Conservation (phyloP, 768 basidiomycete species). For the Calvatia gigantea region DNA sequence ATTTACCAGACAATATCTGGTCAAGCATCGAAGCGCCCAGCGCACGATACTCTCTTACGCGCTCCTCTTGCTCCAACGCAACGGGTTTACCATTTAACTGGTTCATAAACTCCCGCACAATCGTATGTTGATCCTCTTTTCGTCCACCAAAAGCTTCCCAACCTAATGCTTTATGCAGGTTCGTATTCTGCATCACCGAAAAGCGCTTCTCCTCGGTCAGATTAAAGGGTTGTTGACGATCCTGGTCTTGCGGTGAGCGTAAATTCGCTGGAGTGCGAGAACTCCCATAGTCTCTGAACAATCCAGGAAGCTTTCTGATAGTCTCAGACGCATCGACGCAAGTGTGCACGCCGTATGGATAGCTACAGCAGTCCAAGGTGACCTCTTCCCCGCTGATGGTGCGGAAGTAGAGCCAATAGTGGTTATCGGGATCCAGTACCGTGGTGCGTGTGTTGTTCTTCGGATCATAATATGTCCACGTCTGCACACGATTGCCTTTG, state of each 20-base stretch:
- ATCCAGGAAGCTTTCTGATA: background rate
- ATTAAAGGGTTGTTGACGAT: background rate
- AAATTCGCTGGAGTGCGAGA: background rate
- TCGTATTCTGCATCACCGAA: conserved; percentile 27
- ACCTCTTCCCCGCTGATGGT: conserved; percentile 38
- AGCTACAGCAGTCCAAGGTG: conserved; percentile 29
- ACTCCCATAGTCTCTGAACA: background rate
- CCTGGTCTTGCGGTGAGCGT: background rate
- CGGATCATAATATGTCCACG: conserved; percentile 31
- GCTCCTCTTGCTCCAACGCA: background rate
- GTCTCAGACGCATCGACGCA: background rate
- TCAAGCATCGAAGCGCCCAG: background rate
- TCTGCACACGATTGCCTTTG: conserved; percentile 25
- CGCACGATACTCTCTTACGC: background rate
- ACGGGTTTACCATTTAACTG: too few species aligned
- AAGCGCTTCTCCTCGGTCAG: conserved; percentile 7
- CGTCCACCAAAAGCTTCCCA: background rate
- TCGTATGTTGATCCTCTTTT: background rate
- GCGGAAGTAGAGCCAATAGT: conserved; percentile 49
- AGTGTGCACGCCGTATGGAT: background rate
- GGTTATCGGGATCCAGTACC: conserved; percentile 39
- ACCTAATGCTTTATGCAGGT: conserved; percentile 16
- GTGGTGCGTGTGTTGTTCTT: conserved; percentile 33
- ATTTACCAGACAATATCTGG: background rate
- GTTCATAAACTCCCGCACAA: background rate